Evolutionary conservation across 2,329 filamentous ascomycete genomes (phyloP).

Genomic region (Cryphonectria naterciae): DNA sequence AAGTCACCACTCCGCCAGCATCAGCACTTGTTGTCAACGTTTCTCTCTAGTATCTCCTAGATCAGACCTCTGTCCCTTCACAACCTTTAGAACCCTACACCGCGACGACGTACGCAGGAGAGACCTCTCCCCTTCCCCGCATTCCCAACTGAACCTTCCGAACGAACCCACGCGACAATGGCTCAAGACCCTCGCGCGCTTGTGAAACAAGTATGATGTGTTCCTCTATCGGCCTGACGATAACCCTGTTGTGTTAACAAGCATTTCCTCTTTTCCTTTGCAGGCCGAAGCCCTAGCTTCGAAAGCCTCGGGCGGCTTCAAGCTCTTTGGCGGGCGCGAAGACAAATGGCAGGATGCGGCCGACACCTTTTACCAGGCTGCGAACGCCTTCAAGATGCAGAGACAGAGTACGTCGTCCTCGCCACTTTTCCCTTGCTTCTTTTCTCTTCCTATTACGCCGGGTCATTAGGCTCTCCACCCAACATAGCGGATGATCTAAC

Average conservation of each 20-base stretch:
- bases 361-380: slow-evolving; percentile 85
- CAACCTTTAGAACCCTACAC: background rate
- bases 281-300: slow-evolving; percentile 86
- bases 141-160: slow-evolving; percentile 2
- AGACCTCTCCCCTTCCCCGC: background rate
- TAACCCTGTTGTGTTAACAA: background rate
- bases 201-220: slow-evolving; percentile 70
- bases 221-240: background rate
- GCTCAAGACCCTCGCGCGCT: slow-evolving; percentile 77
- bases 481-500: too few relatives aligned
- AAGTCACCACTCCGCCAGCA: background rate
- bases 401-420: slow-evolving; percentile 68
- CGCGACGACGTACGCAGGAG: background rate
- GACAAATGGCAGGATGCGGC: slow-evolving; percentile 91
- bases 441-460: too few relatives aligned
- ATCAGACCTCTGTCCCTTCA: background rate
- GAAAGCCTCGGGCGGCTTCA: slow-evolving; percentile 79
- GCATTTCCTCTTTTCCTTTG: slow-evolving; percentile 12
- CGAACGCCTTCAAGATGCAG: slow-evolving; percentile 88
- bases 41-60: background rate
- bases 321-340: slow-evolving; percentile 82
- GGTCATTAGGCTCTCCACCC: background rate
- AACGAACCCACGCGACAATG: slow-evolving; percentile 51
- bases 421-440: background rate
- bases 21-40: background rate